A percentile compares a stretch with the other conserved stretches of the same genome.
Conservation (phyloP, 345 rosid genomes). For the Sisymbrium irio region DNA sequence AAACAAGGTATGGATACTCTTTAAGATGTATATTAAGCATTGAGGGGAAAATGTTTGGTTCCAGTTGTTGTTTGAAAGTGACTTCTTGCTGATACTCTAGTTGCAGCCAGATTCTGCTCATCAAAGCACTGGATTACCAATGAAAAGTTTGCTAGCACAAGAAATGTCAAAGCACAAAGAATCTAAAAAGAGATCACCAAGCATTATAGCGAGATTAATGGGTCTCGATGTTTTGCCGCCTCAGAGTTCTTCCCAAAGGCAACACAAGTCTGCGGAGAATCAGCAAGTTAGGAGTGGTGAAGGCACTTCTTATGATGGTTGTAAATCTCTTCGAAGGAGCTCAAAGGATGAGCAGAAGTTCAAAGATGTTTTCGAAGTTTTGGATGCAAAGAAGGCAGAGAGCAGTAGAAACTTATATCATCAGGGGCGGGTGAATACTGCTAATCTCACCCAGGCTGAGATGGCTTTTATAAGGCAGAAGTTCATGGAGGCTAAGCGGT, state of each 20-base stretch:
- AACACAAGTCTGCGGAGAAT: conserved; percentile 42
- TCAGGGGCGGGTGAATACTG: conserved; percentile 34
- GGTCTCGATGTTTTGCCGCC: conserved; percentile 88
- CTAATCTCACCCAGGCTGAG: conserved; percentile 60
- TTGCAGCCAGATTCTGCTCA: conserved; percentile 43
- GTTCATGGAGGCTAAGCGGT: conserved; percentile 71
- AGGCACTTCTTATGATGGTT: conserved; percentile 42
- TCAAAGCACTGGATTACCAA: conserved; percentile 48
- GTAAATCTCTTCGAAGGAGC: conserved; percentile 56
- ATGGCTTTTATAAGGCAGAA: conserved; percentile 68
- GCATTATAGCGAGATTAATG: conserved; percentile 89
- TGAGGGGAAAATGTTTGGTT: background rate
- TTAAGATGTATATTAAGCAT: conserved; percentile 4
- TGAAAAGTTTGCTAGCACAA: conserved; percentile 71
- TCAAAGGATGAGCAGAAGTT: conserved; percentile 79
- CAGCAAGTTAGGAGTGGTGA: conserved; percentile 34
- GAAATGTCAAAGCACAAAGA: conserved; percentile 81
- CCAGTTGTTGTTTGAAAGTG: conserved; percentile 21
- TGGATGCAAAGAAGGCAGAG: conserved; percentile 56
- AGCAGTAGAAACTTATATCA: conserved; percentile 34
- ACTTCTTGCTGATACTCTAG: conserved; percentile 39
- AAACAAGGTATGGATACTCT: conserved; percentile 52
- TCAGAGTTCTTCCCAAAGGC: conserved; percentile 47
- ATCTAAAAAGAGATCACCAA: conserved; percentile 66
- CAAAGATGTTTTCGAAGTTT: conserved; percentile 95